These are phyloP conservation scores for Didymosphaeria variabile DNA, from an alignment of 2,329 filamentous ascomycete genomes.

Conservation along the genomic window DNA sequence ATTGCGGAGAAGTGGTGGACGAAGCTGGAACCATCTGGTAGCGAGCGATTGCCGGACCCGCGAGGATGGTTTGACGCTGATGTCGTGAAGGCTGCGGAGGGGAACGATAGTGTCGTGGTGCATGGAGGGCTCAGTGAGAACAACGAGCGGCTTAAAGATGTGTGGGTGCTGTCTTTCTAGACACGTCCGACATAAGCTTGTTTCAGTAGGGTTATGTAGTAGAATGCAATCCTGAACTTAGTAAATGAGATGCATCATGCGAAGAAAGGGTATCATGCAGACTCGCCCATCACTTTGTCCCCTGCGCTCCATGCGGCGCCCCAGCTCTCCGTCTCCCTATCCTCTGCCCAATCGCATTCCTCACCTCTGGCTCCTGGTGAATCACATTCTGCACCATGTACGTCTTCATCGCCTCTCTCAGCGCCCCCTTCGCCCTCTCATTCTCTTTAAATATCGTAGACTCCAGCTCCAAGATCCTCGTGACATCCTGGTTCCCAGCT, in stretches of 20 bases:
- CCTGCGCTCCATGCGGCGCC: slow-evolving; percentile 67
- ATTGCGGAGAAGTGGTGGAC: slow-evolving; percentile 49
- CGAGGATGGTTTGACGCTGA: slow-evolving; percentile 66
- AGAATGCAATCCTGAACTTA: no score
- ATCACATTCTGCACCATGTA: slow-evolving; percentile 84
- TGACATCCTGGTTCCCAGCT: slow-evolving; percentile 73
- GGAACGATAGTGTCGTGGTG: slow-evolving; percentile 53
- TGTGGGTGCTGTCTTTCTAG: slow-evolving; percentile 56
- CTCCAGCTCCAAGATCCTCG: slow-evolving; percentile 77
- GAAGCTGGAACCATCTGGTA: slow-evolving; percentile 31
- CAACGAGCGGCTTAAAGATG: slow-evolving; percentile 61
- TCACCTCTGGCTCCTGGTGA: slow-evolving; percentile 81
- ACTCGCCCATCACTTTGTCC: slow-evolving; percentile 29
- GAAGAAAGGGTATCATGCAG: slow-evolving; percentile 7
- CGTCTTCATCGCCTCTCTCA: slow-evolving; percentile 79
- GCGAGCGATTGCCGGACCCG: slow-evolving; percentile 47
- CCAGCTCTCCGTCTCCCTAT: slow-evolving; percentile 70
- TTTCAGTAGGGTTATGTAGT: no score
- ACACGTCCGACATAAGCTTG: neutral
- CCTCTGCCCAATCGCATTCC: slow-evolving; percentile 76
- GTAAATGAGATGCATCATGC: neutral
- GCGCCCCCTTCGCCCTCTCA: slow-evolving; percentile 63
- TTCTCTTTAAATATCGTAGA: slow-evolving; percentile 84
- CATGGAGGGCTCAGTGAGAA: slow-evolving; percentile 62
- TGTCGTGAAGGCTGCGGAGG: slow-evolving; percentile 43